Evolutionary conservation across 257 asterid genomes (phyloP).

Genomic region (Misopates orontium): DNA sequence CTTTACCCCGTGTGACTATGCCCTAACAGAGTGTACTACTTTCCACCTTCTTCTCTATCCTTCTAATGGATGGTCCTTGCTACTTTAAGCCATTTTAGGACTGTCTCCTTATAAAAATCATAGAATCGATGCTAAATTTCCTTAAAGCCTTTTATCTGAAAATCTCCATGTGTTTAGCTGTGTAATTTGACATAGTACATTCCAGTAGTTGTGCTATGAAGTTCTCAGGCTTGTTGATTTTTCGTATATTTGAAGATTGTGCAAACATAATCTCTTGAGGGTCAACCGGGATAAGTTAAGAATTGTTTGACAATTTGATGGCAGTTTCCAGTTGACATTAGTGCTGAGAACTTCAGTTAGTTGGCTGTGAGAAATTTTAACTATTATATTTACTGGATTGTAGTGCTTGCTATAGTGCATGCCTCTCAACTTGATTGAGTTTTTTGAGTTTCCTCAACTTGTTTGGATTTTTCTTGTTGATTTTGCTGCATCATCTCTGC

Average conservation of each 20-base stretch:
- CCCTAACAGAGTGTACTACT: slow-evolving; percentile 4
- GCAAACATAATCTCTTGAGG: background rate
- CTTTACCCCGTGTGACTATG: background rate
- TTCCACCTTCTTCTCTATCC: background rate
- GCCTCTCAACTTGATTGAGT: background rate
- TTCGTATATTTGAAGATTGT: background rate
- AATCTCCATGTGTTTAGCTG: background rate
- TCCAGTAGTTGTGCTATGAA: too few species aligned
- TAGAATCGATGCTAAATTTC: background rate
- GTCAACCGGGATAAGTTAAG: background rate
- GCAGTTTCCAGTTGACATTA: background rate
- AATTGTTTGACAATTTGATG: too few species aligned
- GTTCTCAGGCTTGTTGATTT: background rate
- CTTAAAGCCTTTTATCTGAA: background rate
- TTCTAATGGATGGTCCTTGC: slow-evolving; percentile 8
- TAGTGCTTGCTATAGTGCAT: background rate
- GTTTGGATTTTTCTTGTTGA: background rate
- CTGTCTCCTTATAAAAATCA: too few species aligned
- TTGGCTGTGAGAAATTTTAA: slow-evolving; percentile 7
- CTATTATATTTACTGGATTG: background rate
- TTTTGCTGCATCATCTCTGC: background rate
- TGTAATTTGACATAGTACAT: too few species aligned
- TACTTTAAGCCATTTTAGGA: slow-evolving; percentile 1
- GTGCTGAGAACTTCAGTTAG: background rate
- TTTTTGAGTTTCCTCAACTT: background rate